Conservation (phyloP, 192 early-diverging fungal genomes). For the Haplosporangium gracile region DNA sequence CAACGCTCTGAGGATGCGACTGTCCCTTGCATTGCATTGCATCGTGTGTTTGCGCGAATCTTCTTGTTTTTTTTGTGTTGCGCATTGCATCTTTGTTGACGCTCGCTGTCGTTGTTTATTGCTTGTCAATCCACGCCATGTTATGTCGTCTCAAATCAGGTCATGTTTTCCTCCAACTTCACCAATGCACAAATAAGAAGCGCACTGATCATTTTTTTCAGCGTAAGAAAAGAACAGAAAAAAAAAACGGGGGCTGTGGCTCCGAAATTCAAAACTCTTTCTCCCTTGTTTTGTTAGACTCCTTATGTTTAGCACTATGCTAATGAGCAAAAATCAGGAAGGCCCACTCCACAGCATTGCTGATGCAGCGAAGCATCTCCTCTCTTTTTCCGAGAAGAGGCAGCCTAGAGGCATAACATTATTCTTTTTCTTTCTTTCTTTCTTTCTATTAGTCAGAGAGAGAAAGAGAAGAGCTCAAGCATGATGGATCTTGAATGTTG, state of each 20-base stretch:
- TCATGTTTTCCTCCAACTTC: background rate
- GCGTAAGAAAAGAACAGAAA: background rate
- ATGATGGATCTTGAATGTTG: background rate
- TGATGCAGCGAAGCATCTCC: constrained; percentile 4
- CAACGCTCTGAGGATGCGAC: background rate
- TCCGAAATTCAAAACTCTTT: background rate
- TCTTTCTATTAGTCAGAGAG: background rate
- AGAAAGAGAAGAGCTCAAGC: background rate
- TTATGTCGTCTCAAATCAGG: background rate
- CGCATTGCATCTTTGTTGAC: background rate
- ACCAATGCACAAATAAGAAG: background rate
- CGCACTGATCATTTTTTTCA: background rate
- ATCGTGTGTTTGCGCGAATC: background rate
- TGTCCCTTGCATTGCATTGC: background rate
- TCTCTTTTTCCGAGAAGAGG: background rate
- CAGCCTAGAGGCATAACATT: background rate
- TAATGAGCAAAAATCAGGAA: background rate
- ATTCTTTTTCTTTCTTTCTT: no score
- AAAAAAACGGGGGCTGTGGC: background rate
- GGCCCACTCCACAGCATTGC: background rate
- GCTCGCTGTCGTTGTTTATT: background rate
- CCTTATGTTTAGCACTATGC: background rate
- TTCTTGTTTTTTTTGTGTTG: background rate
- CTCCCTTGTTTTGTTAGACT: background rate
- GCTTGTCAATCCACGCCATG: background rate